These are phyloP conservation scores for Kurtzmaniella quercitrusa DNA, from an alignment of 1,139 yeast genomes.

Conservation along the genomic window DNA sequence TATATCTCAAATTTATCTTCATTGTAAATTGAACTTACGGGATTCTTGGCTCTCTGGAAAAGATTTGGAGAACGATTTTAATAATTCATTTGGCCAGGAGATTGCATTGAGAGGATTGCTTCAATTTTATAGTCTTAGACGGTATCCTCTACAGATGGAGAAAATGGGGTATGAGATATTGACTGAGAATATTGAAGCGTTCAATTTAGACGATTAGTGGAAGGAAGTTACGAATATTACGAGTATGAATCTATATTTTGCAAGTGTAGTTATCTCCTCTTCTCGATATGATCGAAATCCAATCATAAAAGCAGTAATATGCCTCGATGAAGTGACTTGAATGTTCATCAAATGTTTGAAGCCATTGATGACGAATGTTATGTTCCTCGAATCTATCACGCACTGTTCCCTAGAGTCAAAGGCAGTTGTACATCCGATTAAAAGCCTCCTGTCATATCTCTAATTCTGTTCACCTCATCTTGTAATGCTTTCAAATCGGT, in stretches of 20 bases:
- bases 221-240: background rate
- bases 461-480: constrained; percentile 56
- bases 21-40: constrained; percentile 63
- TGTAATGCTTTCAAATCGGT: constrained; percentile 61
- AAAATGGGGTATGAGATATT: constrained; percentile 49
- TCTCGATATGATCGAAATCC: background rate
- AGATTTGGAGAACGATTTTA: constrained; percentile 71
- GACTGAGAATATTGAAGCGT: constrained; percentile 19
- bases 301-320: too few species aligned
- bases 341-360: too few species aligned
- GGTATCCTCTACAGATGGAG: constrained; percentile 50
- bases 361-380: too few species aligned
- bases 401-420: too few species aligned
- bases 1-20: constrained; percentile 79
- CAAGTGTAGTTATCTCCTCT: background rate
- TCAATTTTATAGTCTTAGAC: constrained; percentile 69
- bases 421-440: too few species aligned
- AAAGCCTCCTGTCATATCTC: constrained; percentile 49
- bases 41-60: constrained; percentile 91
- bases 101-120: constrained; percentile 75
- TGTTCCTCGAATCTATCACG: too few species aligned
- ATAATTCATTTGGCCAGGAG: constrained; percentile 82
- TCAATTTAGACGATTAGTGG: constrained; percentile 13
- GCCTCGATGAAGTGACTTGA: too few species aligned
- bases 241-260: background rate